A percentile compares a stretch with the other conserved stretches of the same genome.
phyloP scores from a whole-genome alignment of 345 rosid species.

The Anacardium occidentale region DNA sequence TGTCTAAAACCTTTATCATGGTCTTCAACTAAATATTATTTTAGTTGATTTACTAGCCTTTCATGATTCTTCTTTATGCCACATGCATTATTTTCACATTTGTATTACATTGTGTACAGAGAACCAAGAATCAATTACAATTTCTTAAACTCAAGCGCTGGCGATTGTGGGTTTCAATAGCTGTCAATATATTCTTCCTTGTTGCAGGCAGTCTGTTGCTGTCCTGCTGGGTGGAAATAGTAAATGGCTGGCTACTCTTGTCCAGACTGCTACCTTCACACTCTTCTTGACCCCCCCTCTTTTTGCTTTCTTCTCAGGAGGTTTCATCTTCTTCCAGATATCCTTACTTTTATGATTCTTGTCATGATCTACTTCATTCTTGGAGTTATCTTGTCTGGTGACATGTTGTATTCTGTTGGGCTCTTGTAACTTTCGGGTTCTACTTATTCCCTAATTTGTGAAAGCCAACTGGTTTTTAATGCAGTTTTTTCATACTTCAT shows the following conservation, averaged over 20 bases:
- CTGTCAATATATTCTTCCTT: constrained; percentile 42
- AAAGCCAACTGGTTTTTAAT: constrained; percentile 74
- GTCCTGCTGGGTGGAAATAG: constrained; percentile 73
- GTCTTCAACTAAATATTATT: neutral
- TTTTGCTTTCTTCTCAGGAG: constrained; percentile 41
- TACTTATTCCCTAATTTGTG: constrained; percentile 75
- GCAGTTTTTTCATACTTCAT: constrained; percentile 71
- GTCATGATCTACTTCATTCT: constrained; percentile 49
- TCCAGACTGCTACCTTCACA: constrained; percentile 68
- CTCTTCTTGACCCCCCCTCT: constrained; percentile 53
- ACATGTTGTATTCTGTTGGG: constrained; percentile 66
- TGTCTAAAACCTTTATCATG: neutral
- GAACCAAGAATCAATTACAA: constrained; percentile 29
- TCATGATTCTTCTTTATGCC: neutral
- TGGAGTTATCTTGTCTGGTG: constrained; percentile 60
- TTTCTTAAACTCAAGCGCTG: constrained; percentile 41
- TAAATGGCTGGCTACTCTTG: constrained; percentile 64
- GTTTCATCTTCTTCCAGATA: constrained; percentile 37
- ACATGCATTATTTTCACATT: neutral
- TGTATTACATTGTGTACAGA: constrained; percentile 29
- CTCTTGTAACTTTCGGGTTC: constrained; percentile 76
- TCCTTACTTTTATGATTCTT: constrained; percentile 35
- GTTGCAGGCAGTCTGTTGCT: constrained; percentile 57
- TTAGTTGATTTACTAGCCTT: neutral
- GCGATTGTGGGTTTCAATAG: constrained; percentile 65